Evolutionary conservation across 2,329 filamentous ascomycete species (phyloP).

Genomic region (Arthrobotrys sphaeroides): DNA sequence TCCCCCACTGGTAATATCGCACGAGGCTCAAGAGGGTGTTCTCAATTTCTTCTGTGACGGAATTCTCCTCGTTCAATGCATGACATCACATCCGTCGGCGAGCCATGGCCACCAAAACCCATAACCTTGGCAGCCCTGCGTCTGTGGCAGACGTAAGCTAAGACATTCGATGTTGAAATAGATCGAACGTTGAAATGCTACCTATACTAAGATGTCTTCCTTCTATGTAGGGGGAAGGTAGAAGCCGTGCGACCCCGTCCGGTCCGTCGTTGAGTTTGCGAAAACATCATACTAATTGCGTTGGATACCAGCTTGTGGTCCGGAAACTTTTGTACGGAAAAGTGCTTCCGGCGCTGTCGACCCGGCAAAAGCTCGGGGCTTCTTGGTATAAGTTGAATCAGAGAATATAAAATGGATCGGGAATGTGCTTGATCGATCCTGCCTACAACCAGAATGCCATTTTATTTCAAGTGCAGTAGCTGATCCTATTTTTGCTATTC

Average conservation of each 20-base stretch:
- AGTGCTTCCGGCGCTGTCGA: background rate
- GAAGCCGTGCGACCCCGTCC: background rate
- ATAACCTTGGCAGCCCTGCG: background rate
- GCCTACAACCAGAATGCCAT: background rate
- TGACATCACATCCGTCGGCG: background rate
- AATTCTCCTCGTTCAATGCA: background rate
- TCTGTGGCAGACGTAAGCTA: conserved; percentile 11
- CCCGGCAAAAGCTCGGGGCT: background rate
- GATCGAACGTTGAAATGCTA: background rate
- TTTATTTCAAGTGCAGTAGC: no score
- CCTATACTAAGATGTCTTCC: background rate
- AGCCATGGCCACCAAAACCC: background rate
- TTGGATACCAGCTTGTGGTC: background rate
- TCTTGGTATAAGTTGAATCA: background rate
- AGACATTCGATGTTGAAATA: conserved; percentile 3
- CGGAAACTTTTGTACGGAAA: no score
- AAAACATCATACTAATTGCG: background rate
- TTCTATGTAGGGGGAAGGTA: background rate
- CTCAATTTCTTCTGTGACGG: background rate
- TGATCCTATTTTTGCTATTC: no score
- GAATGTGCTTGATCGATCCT: no score
- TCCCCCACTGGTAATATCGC: no score
- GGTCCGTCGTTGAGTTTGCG: background rate
- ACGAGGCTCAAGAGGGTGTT: background rate
- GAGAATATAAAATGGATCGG: background rate